Evolutionary conservation across 345 rosid species (phyloP).

Genomic region (Boechera stricta): DNA sequence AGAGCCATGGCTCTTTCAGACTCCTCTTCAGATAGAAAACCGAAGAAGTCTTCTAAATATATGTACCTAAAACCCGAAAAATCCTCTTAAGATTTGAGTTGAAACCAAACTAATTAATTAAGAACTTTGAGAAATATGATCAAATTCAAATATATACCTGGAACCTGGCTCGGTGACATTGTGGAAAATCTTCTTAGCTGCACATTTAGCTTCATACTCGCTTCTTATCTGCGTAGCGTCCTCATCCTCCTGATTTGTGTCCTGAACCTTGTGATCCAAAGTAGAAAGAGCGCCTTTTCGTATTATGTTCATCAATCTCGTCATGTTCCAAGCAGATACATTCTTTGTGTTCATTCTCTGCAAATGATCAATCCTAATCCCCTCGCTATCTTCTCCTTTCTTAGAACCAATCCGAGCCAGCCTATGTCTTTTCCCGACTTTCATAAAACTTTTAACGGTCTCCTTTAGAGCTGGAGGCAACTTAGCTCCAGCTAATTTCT

Average conservation of each 20-base stretch:
- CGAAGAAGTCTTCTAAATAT: conserved; percentile 65
- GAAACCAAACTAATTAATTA: conserved; percentile 17
- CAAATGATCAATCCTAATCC: conserved; percentile 58
- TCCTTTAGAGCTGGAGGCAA: conserved; percentile 53
- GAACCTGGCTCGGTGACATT: conserved; percentile 57
- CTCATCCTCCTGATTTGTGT: conserved; percentile 47
- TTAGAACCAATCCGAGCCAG: conserved; percentile 46
- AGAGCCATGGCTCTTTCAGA: conserved; percentile 66
- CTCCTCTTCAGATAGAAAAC: conserved; percentile 73
- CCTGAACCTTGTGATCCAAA: conserved; percentile 56
- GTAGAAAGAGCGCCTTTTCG: conserved; percentile 63
- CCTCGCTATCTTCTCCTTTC: conserved; percentile 42
- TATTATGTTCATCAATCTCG: conserved; percentile 60
- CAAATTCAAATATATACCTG: conserved; percentile 39
- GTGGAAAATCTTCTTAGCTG: conserved; percentile 56
- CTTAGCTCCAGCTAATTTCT: conserved; percentile 50
- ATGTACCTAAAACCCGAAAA: conserved; percentile 64
- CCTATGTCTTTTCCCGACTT: conserved; percentile 39
- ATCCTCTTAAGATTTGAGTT: conserved; percentile 18
- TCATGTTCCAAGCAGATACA: conserved; percentile 82
- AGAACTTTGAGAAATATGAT: conserved; percentile 6
- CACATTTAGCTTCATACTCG: conserved; percentile 56
- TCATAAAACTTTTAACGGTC: conserved; percentile 48
- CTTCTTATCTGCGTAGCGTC: conserved; percentile 56
- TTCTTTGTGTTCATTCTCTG: conserved; percentile 60